Conservation (phyloP, 768 basidiomycete genomes). For the Leccinum obscurum region DNA sequence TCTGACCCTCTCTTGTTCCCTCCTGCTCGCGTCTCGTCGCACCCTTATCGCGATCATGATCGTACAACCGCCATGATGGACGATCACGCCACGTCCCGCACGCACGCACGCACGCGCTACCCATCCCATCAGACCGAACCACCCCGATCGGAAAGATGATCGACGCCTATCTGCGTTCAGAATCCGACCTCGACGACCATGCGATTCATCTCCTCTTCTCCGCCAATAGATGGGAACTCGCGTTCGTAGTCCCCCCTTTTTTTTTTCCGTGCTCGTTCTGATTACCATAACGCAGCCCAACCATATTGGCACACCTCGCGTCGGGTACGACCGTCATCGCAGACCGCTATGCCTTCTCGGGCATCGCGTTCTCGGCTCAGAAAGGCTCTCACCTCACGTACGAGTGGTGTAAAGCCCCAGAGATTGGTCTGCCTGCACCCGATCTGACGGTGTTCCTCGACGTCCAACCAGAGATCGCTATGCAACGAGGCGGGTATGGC, state of each 20-base stretch:
- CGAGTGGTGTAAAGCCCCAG: conserved; percentile 85
- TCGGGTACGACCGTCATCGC: conserved; percentile 76
- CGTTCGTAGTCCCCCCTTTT: conserved; percentile 46
- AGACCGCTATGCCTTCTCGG: conserved; percentile 96
- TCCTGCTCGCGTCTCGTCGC: neutral
- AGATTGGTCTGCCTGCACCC: conserved; percentile 84
- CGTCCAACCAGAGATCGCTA: conserved; percentile 68
- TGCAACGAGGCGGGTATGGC: conserved; percentile 76
- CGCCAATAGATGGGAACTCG: conserved; percentile 95
- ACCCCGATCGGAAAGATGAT: conserved; percentile 93
- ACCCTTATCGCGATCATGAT: neutral
- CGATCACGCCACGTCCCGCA: neutral
- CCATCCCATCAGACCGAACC: conserved; percentile 65
- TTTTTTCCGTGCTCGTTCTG: neutral
- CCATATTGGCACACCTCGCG: conserved; percentile 58
- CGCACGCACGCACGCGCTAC: neutral
- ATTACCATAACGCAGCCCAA: conserved; percentile 40
- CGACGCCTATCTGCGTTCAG: conserved; percentile 82
- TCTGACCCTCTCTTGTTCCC: neutral
- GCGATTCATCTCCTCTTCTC: conserved; percentile 94
- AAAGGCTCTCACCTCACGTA: conserved; percentile 48
- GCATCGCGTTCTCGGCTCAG: conserved; percentile 82
- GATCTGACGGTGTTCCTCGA: conserved; percentile 89
- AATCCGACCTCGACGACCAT: conserved; percentile 86
- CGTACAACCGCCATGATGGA: neutral